Evolutionary conservation across 2,329 filamentous ascomycete genomes (phyloP), one percentile per base, ranked within the genome.

Genomic region (Gnomoniopsis smithogilvyi): DNA sequence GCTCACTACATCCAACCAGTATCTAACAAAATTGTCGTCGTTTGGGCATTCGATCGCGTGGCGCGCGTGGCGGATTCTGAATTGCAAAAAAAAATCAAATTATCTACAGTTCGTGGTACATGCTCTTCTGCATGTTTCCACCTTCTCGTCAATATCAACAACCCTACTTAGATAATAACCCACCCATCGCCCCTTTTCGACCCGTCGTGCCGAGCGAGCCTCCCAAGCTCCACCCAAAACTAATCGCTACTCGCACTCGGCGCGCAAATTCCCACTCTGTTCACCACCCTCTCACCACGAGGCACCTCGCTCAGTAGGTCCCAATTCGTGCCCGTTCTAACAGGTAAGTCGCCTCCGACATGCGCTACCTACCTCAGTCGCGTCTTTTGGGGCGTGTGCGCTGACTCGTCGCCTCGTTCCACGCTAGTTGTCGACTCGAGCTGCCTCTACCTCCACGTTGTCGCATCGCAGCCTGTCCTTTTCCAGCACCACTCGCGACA

Each of bases 181-280:
- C 19, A 21, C 19, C 19, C 14, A 41, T 19, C 17, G 17, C 21
- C 45, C 19, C 45, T 24, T 22, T 24, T 24, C 45, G 8, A 15
- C 21, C 45, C 21, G 41, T 45, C 15, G 8, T 12, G 45, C 19
- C 45, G 21, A 47, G 45, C 45, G 45, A 47, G 17, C 45, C 19
- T 24, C 45, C 11, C 19, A 14, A 47, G n/a, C 41, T 22, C 51
- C 52, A 54, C 43, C 26, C 50, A 33, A 59, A 54, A 57, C 49
- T 57, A 51, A 50, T 38, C 47, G 38, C 51, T 26, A 57, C 47
- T 45, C 45, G 52, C 17, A 46, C 55, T 49, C 30, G 54, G 26
- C 50, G 46, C 56, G 57, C 60, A 62, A 59, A 60, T 56, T 60
- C 50, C 52, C 33, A 49, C 51, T 34, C 51, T 34, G 53, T 59